phyloP scores from a whole-genome alignment of 805 yeast genomes.

The Candida incommunis region DNA sequence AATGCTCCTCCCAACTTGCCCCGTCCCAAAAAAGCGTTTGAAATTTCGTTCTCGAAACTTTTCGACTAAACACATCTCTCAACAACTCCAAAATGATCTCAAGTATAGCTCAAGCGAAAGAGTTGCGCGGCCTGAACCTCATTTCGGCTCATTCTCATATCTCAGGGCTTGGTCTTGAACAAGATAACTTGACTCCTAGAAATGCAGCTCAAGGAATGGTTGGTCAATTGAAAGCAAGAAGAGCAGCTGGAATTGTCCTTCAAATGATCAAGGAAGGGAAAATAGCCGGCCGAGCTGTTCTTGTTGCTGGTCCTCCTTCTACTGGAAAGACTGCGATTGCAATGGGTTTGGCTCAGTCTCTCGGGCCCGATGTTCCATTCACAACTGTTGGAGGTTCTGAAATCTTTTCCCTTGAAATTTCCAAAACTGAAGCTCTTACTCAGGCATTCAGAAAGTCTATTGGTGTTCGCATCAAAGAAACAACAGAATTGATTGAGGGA shows the following conservation, averaged over 20 bases:
- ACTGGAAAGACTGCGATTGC: conserved; percentile 99
- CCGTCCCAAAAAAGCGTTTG: too few species aligned
- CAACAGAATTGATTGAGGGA: conserved; percentile 95
- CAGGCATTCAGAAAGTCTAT: conserved; percentile 94
- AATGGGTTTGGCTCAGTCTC: conserved; percentile 49
- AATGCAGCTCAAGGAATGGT: conserved; percentile 89
- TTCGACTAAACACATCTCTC: conserved; percentile 4
- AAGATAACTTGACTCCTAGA: conserved; percentile 69
- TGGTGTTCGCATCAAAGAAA: conserved; percentile 91
- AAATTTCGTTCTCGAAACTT: too few species aligned
- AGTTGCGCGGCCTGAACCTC: conserved; percentile 51
- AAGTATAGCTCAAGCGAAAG: conserved; percentile 29
- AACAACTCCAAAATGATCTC: conserved; percentile 19
- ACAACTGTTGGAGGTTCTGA: conserved; percentile 93
- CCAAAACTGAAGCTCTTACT: conserved; percentile 91
- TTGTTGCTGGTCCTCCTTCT: conserved; percentile 96
- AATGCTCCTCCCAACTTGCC: too few species aligned
- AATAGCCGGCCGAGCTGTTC: conserved; percentile 92
- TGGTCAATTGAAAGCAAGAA: conserved; percentile 89
- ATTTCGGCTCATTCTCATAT: conserved; percentile 98
- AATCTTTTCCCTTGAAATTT: conserved; percentile 77
- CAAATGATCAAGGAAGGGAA: conserved; percentile 89
- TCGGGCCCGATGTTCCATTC: conserved; percentile 74
- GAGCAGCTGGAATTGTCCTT: conserved; percentile 88
- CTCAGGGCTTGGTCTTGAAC: conserved; percentile 87